Percentiles rank a stretch among this genome's conserved stretches.
Conservation (phyloP, 768 basidiomycete species). For the Phaffia australis region DNA sequence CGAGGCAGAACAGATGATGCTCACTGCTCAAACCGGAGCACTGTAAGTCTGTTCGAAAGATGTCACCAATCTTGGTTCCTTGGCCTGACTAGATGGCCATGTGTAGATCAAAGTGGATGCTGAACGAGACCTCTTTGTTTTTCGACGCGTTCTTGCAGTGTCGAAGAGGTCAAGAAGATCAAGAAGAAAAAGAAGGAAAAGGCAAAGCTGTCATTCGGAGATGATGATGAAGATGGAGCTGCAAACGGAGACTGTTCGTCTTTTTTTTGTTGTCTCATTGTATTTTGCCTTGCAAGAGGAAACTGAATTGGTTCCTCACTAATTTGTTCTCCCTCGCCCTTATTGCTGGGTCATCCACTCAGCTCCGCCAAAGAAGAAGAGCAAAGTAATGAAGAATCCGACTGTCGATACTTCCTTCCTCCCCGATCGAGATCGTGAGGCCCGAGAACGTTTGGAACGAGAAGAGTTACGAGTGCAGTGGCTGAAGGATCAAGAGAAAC, state of each 20-base stretch:
- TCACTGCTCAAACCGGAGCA: neutral
- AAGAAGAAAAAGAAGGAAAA: conserved; percentile 87
- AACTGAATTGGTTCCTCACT: no score
- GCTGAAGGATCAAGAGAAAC: conserved; percentile 60
- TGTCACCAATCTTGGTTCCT: no score
- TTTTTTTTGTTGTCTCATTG: no score
- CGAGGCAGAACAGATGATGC: conserved; percentile 64
- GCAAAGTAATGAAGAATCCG: conserved; percentile 87
- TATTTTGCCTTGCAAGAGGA: no score
- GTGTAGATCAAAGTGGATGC: neutral
- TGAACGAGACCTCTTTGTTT: neutral
- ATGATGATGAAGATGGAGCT: conserved; percentile 61
- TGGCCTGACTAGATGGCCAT: neutral
- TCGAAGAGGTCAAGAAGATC: conserved; percentile 78
- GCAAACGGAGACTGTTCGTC: no score
- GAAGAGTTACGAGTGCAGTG: conserved; percentile 84
- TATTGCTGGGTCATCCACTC: conserved; percentile 4
- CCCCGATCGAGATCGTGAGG: conserved; percentile 94
- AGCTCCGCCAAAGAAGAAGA: conserved; percentile 51
- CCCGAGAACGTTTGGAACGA: conserved; percentile 73
- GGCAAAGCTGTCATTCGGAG: conserved; percentile 78
- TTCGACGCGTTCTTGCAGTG: neutral
- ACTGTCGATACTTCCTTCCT: conserved; percentile 95
- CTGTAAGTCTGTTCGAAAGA: neutral
- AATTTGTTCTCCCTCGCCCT: neutral